Conservation (phyloP, 2,329 filamentous ascomycete species). For the Diaporthe amygdali region DNA sequence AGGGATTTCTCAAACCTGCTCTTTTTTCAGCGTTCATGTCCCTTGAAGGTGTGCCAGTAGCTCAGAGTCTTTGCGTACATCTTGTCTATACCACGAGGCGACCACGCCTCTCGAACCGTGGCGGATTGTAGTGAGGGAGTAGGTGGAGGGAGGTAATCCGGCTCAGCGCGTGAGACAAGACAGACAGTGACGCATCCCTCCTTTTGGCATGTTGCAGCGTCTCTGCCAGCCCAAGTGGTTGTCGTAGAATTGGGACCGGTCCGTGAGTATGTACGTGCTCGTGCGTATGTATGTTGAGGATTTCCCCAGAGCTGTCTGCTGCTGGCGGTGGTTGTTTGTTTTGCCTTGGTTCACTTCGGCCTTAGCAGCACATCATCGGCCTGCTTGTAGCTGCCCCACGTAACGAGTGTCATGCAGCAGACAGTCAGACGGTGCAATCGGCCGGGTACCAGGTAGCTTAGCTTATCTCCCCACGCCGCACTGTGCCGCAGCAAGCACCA, state of each 20-base stretch:
- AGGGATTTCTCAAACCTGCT: slow-evolving; percentile 97
- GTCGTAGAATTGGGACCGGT: neutral
- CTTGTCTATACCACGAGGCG: slow-evolving; percentile 19
- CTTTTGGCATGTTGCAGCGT: slow-evolving; percentile 20
- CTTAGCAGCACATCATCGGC: slow-evolving; percentile 23
- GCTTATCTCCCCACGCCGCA: neutral
- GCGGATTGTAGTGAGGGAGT: neutral
- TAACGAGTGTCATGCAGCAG: neutral
- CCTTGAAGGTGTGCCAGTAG: neutral
- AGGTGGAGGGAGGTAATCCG: neutral
- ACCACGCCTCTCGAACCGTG: slow-evolving; percentile 6
- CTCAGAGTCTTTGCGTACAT: slow-evolving; percentile 29
- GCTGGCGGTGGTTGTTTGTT: neutral
- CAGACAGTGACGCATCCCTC: slow-evolving; percentile 14
- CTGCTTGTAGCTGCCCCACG: slow-evolving; percentile 20
- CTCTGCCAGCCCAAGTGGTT: neutral
- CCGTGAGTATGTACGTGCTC: neutral
- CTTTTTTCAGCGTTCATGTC: slow-evolving; percentile 30
- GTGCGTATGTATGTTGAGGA: neutral
- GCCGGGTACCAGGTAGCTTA: neutral
- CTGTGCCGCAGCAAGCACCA: neutral
- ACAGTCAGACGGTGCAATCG: neutral
- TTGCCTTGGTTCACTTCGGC: neutral
- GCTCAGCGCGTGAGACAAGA: slow-evolving; percentile 11
- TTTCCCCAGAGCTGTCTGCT: slow-evolving; percentile 2